A percentile compares a stretch with the other conserved stretches of the same genome.
phyloP scores from a whole-genome alignment of 2,329 filamentous ascomycete species.

The Penicillium brevicompactum region DNA sequence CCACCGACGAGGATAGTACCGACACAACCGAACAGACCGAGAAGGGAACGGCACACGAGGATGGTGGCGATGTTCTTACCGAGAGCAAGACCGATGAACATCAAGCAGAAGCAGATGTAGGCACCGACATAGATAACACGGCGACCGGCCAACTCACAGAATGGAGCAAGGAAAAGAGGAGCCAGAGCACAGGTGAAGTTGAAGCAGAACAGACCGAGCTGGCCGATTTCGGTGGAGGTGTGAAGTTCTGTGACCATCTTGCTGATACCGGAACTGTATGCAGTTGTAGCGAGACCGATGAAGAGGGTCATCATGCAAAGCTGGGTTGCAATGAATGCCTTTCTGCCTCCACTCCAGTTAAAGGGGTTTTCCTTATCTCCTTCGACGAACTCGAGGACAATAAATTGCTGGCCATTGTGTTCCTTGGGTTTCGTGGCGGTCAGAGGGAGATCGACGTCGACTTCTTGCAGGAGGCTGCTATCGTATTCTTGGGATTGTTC shows the following conservation, averaged over 20 bases:
- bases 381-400: slow-evolving; percentile 50
- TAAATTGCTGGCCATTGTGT: slow-evolving; percentile 48
- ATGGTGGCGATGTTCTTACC: slow-evolving; percentile 54
- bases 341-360: slow-evolving; percentile 51
- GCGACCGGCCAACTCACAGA: slow-evolving; percentile 54
- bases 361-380: slow-evolving; percentile 55
- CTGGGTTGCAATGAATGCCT: slow-evolving; percentile 50
- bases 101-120: slow-evolving; percentile 49
- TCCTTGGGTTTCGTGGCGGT: slow-evolving; percentile 48
- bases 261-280: slow-evolving; percentile 54
- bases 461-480: slow-evolving; percentile 31
- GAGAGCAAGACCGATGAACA: slow-evolving; percentile 53
- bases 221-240: slow-evolving; percentile 45
- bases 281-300: slow-evolving; percentile 57
- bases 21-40: slow-evolving; percentile 54
- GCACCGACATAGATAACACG: slow-evolving; percentile 51
- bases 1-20: slow-evolving; percentile 55
- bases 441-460: slow-evolving; percentile 54
- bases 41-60: slow-evolving; percentile 49
- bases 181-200: slow-evolving; percentile 53
- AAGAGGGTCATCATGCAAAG: slow-evolving; percentile 57
- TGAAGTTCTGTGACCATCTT: slow-evolving; percentile 51
- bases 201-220: slow-evolving; percentile 55
- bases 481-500: slow-evolving; percentile 21
- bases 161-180: slow-evolving; percentile 52